Conservation (phyloP, 2,329 filamentous ascomycete genomes). For the Neofusicoccum sp. region DNA sequence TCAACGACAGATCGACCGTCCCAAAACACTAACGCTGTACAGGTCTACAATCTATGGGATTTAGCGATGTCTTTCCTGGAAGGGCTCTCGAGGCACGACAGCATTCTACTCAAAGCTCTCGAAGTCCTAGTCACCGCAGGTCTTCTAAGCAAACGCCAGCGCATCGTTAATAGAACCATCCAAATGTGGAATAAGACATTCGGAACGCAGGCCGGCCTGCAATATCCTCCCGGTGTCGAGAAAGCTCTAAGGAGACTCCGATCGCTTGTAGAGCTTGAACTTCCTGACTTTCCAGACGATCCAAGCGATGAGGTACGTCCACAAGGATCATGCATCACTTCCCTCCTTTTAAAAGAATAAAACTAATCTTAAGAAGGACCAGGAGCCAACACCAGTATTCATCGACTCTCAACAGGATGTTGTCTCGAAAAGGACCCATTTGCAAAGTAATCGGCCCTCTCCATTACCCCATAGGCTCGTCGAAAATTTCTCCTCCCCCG, state of each 20-base stretch:
- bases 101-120: conserved; percentile 53
- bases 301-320: conserved; percentile 36
- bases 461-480: background rate
- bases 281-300: conserved; percentile 48
- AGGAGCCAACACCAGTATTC: background rate
- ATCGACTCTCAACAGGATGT: conserved; percentile 26
- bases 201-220: conserved; percentile 56
- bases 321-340: conserved; percentile 21
- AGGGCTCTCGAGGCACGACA: conserved; percentile 57
- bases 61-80: conserved; percentile 55
- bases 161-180: conserved; percentile 53
- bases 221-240: conserved; percentile 66
- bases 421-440: conserved; percentile 29
- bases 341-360: conserved; percentile 29
- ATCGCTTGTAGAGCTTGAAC: conserved; percentile 51
- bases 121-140: conserved; percentile 53
- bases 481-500: background rate
- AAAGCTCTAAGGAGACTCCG: conserved; percentile 60
- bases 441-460: background rate
- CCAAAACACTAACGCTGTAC: conserved; percentile 19
- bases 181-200: conserved; percentile 70
- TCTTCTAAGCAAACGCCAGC: conserved; percentile 52
- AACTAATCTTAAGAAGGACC: conserved; percentile 41
- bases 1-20: conserved; percentile 30
- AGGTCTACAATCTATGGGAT: conserved; percentile 42